Evolutionary conservation across 495 filamentous ascomycete species (phyloP), one percentile per base, ranked within the genome.

Genomic region (Hypoxylon perforatum): DNA sequence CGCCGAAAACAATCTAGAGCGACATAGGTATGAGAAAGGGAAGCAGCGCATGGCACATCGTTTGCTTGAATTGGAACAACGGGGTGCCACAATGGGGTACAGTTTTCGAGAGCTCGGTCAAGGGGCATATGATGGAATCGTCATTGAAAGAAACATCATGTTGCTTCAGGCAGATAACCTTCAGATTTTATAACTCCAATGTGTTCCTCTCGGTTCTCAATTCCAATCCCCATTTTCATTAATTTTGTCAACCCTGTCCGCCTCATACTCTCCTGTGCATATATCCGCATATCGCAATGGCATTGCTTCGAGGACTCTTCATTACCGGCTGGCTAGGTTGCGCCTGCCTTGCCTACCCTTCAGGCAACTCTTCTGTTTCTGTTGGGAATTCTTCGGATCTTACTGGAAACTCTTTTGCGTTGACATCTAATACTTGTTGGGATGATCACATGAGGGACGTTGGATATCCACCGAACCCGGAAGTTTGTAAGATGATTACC

Each of bases 401-500:
- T 7, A 3, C 25, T 3, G 25, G 25, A n/a, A n/a, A n/a, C n/a
- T n/a, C n/a, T n/a, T n/a, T n/a, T n/a, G n/a, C n/a, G n/a, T n/a
- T n/a, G n/a, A n/a, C n/a, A n/a, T n/a, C n/a, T n/a, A n/a, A n/a
- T n/a, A n/a, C n/a, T 14, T n/a, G 12, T 36, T 51, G 48, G 48
- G 1, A 1, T 1, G 14, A 51, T 3, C 30, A 51, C 12, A 35
- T 51, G 48, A 21, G 21, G 28, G 9, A 22, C n/a, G 2, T 36
- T 21, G 17, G 17, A 19, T 51, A 51, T 36, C 48, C 48, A 19
- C 8, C 25, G 19, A 38, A 51, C 30, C 7, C 25, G 1, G 48
- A 51, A 8, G 30, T 51, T 12, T 51, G 48, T 22, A 51, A 51
- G 12, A 51, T 51, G 48, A 8, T 51, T 1, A 19, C 28, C 48